These are phyloP conservation scores for Elsinoe australis DNA, from an alignment of 2,329 filamentous ascomycete species.

Conservation along the genomic window DNA sequence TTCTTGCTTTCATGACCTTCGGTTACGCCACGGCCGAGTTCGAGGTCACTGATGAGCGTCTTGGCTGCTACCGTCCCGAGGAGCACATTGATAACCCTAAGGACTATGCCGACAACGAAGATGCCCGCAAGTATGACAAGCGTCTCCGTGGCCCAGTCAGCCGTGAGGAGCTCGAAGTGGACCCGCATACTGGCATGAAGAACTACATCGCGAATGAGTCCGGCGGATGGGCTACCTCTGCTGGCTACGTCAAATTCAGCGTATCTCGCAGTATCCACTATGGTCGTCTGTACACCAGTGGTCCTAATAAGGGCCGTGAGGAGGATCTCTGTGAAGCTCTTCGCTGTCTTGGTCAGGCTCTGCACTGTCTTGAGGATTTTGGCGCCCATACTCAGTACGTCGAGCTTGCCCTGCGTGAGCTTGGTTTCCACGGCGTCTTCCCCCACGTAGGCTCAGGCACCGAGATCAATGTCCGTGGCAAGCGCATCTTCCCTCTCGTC, in stretches of 20 bases:
- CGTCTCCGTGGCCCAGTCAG: slow-evolving; percentile 70
- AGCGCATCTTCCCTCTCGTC: slow-evolving; percentile 70
- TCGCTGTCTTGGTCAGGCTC: slow-evolving; percentile 74
- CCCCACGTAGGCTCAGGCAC: slow-evolving; percentile 76
- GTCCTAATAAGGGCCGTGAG: slow-evolving; percentile 51
- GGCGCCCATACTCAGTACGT: slow-evolving; percentile 90
- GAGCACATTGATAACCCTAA: slow-evolving; percentile 76
- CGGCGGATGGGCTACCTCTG: slow-evolving; percentile 71
- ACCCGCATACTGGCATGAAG: slow-evolving; percentile 57
- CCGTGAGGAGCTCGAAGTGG: slow-evolving; percentile 66
- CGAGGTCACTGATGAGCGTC: slow-evolving; percentile 69
- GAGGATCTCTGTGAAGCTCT: slow-evolving; percentile 82
- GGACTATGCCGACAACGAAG: slow-evolving; percentile 80
- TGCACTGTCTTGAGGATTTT: slow-evolving; percentile 89
- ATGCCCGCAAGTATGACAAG: slow-evolving; percentile 73
- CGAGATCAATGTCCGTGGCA: slow-evolving; percentile 61
- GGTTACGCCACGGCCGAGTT: slow-evolving; percentile 78
- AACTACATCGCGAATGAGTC: slow-evolving; percentile 90
- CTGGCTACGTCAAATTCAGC: slow-evolving; percentile 64
- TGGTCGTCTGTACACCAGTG: slow-evolving; percentile 61
- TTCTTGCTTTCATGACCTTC: slow-evolving; percentile 84
- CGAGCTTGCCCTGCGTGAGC: slow-evolving; percentile 78
- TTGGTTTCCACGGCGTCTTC: slow-evolving; percentile 74
- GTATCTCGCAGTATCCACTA: slow-evolving; percentile 69
- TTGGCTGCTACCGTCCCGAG: slow-evolving; percentile 73